Evolutionary conservation across 2,329 filamentous ascomycete species (phyloP).

Genomic region (Venturia aucupariae): DNA sequence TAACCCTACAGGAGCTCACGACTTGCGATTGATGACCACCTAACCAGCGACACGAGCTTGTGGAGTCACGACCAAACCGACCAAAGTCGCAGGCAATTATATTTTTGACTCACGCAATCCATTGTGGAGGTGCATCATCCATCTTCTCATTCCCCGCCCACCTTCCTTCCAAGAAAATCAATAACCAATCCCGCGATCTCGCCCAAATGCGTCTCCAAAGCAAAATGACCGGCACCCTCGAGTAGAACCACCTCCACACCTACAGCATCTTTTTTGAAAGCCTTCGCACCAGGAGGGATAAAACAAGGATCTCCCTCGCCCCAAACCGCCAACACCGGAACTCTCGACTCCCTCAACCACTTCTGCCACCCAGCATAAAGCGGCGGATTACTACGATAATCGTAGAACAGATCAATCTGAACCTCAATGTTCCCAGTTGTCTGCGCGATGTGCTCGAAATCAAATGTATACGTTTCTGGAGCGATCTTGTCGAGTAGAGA

Average conservation of each 20-base stretch:
- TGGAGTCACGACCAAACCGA: too few species aligned
- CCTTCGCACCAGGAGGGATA: slow-evolving; percentile 43
- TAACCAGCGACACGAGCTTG: too few species aligned
- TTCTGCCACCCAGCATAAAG: slow-evolving; percentile 48
- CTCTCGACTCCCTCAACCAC: slow-evolving; percentile 42
- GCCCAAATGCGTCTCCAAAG: slow-evolving; percentile 32
- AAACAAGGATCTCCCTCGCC: slow-evolving; percentile 49
- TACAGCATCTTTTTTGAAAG: slow-evolving; percentile 42
- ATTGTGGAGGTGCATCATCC: not conserved
- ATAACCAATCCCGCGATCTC: slow-evolving; percentile 30
- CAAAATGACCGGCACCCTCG: slow-evolving; percentile 50
- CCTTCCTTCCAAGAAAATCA: slow-evolving; percentile 25
- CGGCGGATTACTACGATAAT: slow-evolving; percentile 46
- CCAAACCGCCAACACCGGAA: slow-evolving; percentile 50
- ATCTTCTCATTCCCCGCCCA: not conserved
- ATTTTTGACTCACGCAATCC: too few species aligned
- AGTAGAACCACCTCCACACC: slow-evolving; percentile 38
- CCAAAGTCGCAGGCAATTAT: too few species aligned
- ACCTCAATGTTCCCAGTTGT: slow-evolving; percentile 42
- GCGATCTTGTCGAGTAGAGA: slow-evolving; percentile 24
- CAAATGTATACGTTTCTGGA: slow-evolving; percentile 41
- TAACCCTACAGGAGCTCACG: too few species aligned
- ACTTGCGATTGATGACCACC: too few species aligned
- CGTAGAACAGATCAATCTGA: slow-evolving; percentile 49
- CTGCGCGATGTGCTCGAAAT: slow-evolving; percentile 41